Evolutionary conservation across 371 early-diverging fungal genomes (phyloP), one percentile per base, ranked within the genome.

Genomic region (Entomophthora muscae): DNA sequence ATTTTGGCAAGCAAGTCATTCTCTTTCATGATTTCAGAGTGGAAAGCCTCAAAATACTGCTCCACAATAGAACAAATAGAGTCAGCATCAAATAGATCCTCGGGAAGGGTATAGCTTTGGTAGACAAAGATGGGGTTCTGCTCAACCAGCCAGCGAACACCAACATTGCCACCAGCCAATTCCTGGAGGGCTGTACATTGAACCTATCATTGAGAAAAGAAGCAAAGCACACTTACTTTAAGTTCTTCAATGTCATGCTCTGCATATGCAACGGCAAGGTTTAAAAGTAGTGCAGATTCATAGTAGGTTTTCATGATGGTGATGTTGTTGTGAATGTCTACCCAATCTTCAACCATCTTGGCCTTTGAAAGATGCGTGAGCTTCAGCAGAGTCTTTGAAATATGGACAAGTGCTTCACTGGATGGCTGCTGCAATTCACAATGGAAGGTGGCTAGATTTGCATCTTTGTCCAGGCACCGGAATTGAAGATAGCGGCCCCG

Each of bases 41-140:
- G 22, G 7, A 58, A 21, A 27, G 21, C 31, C 21, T 58, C 28
- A 32, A 27, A 58, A 31, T 27, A 58, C 10, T 58, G 28, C 21
- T 27, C 59, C 13, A 58, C 31, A 10, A 28, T 32, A 17, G 24
- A 21, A 22, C 21, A 58, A 13, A 32, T 32, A 27, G 21, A 23
- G 21, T 58, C 59, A 10, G 31, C 21, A 22, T 58, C 59, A 58
- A 3, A 3, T 22, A 27, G 7, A 12, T 32, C 21, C 21, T 58
- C 59, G 5, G 59, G 59, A 28, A 30, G 3, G 3, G 23, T 58
- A 58, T 58, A 58, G 30, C 26, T 30, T 21, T 58, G 59, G 31
- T 27, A 32, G 21, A 58, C 32, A 31, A 58, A 58, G 23, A 58
- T 58, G 23, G 59, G 59, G 30, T 58, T 58, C 31, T 58, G 59